Evolutionary conservation across 495 filamentous ascomycete genomes (phyloP), one percentile per base, ranked within the genome.

Genomic region (Aspergillus avenaceus): DNA sequence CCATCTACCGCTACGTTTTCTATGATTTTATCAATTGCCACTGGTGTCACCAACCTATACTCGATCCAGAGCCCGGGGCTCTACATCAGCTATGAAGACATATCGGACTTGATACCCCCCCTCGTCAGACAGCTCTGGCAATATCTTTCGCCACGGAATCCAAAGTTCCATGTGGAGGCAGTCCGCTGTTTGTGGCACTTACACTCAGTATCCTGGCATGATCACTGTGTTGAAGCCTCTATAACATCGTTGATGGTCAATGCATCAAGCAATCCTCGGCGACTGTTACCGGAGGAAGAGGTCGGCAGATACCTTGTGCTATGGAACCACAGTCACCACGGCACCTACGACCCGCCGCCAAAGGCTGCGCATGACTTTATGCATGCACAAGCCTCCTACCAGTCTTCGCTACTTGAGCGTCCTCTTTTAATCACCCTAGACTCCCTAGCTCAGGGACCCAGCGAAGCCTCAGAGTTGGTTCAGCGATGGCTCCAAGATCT

Each of bases 101-200:
- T 90, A 6, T 83, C 83, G 25, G 76, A 82, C 19, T 63, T 92
- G 14, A 79, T 91, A 14, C 75, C 84, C 9, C 71, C 79, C 21
- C 65, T 96, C 16, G 82, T 93, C 12, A 75, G 72, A 12, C 75
- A 82, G 50, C 72, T 91, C 0, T 97, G 92, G 92, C 54, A 70
- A 21, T 91, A 86, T 61, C 71, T 97, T 27, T 88, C 89, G 0
- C 84, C 88, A 19, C 70, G 84, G 16, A 84, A 84, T 48, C 91
- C 90, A 0, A 95, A 95, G 60, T 91, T 91, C 55, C 93, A 96
- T 62, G 90, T 97, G 19, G 92, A 97, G 65, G 83, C 90, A 27
- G 88, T 95, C 40, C 85, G 87, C 42, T 87, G 83, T 53, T 67
- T 97, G 12, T 95, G 91, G 87, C 81, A 87, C 42, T 69, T 97